phyloP scores from a whole-genome alignment of 1,284 basidiomycete species.

The Malassezia cuniculi region DNA sequence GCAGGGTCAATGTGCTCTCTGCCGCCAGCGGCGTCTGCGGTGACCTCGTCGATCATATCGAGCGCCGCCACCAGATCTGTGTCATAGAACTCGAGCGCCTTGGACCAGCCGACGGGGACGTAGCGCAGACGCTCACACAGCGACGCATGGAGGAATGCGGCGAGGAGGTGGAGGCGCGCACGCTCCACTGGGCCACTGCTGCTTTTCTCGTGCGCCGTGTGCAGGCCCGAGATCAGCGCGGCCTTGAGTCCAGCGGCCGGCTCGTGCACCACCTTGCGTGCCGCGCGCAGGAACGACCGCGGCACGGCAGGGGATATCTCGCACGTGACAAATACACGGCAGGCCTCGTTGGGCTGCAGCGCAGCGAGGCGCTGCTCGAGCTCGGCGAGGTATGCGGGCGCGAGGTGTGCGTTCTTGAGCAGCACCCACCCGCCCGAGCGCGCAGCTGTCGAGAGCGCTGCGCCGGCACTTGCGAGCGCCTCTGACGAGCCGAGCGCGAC shows the following conservation, averaged over 20 bases:
- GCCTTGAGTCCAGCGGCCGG: conserved; percentile 42
- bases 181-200: conserved; percentile 27
- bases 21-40: conserved; percentile 28
- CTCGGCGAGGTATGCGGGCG: conserved; percentile 37
- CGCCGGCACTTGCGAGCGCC: conserved; percentile 35
- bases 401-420: conserved; percentile 43
- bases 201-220: conserved; percentile 12
- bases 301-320: conserved; percentile 41
- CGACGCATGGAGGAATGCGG: conserved; percentile 41
- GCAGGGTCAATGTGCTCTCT: conserved; percentile 34
- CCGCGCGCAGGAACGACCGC: conserved; percentile 36
- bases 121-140: conserved; percentile 39
- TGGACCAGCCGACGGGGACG: conserved; percentile 40
- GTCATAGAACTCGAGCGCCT: conserved; percentile 43
- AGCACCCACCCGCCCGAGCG: conserved; percentile 39
- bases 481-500: conserved; percentile 44
- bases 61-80: conserved; percentile 39
- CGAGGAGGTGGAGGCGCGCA: conserved; percentile 34
- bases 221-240: conserved; percentile 35
- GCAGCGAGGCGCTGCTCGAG: conserved; percentile 39
- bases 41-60: conserved; percentile 37
- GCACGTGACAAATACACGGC: conserved; percentile 41
- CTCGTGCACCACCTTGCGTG: conserved; percentile 42
- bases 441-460: conserved; percentile 35
- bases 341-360: conserved; percentile 31